Conservation (phyloP, 805 yeast species). For the Novakomyces olei region DNA sequence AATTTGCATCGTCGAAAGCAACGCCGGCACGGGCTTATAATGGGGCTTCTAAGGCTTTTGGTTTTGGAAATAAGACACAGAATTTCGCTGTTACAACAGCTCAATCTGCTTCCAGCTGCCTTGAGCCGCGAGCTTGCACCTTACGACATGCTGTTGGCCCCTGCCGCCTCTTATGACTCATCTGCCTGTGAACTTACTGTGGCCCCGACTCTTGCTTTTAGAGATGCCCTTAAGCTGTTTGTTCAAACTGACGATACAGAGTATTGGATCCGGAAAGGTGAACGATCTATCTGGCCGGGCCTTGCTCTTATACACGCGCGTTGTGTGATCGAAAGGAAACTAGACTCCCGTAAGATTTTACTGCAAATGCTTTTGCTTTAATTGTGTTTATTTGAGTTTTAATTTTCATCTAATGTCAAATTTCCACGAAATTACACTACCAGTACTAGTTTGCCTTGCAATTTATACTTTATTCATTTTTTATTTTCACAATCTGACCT, state of each 20-base stretch:
- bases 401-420: too few relatives aligned
- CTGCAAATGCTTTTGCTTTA: too few relatives aligned
- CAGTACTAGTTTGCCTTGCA: too few relatives aligned
- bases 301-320: constrained; percentile 67
- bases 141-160: constrained; percentile 59
- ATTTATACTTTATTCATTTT: too few relatives aligned
- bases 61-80: constrained; percentile 72
- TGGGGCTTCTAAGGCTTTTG: constrained; percentile 31
- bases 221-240: constrained; percentile 44
- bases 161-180: constrained; percentile 8
- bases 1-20: constrained; percentile 42
- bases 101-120: constrained; percentile 50
- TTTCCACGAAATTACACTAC: too few relatives aligned
- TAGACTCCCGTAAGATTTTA: too few relatives aligned
- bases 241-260: constrained; percentile 50
- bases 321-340: too few relatives aligned
- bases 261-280: constrained; percentile 81
- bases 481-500: too few relatives aligned
- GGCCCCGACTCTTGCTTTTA: constrained; percentile 19
- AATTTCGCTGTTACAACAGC: constrained; percentile 51
- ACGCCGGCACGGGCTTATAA: constrained; percentile 18
- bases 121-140: constrained; percentile 63
- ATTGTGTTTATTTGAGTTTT: too few relatives aligned
- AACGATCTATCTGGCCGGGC: constrained; percentile 80
- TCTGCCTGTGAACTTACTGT: constrained; percentile 44